phyloP scores from a whole-genome alignment of 768 basidiomycete genomes.

The Mycena rosella region DNA sequence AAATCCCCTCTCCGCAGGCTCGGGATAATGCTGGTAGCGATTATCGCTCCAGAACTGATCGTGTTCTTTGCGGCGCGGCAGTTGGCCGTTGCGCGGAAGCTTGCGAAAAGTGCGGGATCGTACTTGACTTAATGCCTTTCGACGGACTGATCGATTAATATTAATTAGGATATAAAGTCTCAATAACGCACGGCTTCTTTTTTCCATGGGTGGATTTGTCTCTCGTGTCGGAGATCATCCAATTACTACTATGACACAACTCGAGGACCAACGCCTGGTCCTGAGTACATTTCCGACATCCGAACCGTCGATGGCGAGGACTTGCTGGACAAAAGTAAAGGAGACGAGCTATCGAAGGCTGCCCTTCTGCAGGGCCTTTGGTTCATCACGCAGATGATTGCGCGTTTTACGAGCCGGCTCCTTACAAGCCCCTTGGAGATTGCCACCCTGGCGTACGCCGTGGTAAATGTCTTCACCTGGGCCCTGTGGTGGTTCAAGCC shows the following conservation, averaged over 20 bases:
- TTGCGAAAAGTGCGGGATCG: background rate
- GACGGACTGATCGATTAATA: background rate
- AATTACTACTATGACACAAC: background rate
- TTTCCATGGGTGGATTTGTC: conserved; percentile 25
- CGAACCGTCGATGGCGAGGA: conserved; percentile 13
- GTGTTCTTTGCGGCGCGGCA: background rate
- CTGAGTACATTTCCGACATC: background rate
- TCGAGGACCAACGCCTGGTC: background rate
- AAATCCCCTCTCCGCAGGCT: background rate
- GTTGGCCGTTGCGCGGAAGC: background rate
- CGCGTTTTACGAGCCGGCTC: conserved; percentile 40
- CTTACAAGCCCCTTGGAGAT: conserved; percentile 51
- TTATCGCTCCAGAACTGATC: no score
- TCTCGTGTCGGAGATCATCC: conserved; percentile 9
- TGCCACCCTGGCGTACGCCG: conserved; percentile 49
- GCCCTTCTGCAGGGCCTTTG: conserved; percentile 49
- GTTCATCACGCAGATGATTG: conserved; percentile 50
- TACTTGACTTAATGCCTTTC: no score
- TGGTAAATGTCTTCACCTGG: conserved; percentile 48
- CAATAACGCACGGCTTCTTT: background rate
- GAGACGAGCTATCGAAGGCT: conserved; percentile 49
- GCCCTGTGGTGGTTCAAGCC: conserved; percentile 56
- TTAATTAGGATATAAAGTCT: background rate
- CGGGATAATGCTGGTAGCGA: background rate
- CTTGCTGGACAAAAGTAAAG: conserved; percentile 47